phyloP scores from a whole-genome alignment of 306 rosid genomes.

The Rubus idaeus region DNA sequence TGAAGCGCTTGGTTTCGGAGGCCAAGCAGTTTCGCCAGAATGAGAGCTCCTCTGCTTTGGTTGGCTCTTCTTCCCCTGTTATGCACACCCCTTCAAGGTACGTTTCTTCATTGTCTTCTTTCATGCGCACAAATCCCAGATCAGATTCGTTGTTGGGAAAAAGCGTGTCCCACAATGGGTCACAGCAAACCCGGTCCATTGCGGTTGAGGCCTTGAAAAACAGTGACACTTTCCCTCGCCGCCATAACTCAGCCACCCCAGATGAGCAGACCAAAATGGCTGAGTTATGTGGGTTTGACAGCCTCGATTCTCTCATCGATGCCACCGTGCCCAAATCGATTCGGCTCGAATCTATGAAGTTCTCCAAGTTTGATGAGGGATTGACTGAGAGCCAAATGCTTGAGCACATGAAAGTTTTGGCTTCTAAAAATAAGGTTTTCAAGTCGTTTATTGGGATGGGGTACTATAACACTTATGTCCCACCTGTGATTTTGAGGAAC shows the following conservation, averaged over 20 bases:
- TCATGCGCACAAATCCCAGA: conserved; percentile 37
- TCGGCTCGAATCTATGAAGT: conserved; percentile 61
- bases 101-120: conserved; percentile 62
- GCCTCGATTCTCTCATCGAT: conserved; percentile 69
- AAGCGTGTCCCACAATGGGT: conserved; percentile 24
- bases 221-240: conserved; percentile 88
- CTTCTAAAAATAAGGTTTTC: conserved; percentile 74
- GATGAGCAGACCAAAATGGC: conserved; percentile 88
- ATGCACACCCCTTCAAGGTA: conserved; percentile 62
- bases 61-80: conserved; percentile 48
- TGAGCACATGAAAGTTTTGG: conserved; percentile 78
- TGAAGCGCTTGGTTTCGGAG: conserved; percentile 77
- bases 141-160: conserved; percentile 32
- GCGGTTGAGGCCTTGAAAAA: conserved; percentile 78
- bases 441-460: conserved; percentile 94
- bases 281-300: conserved; percentile 48
- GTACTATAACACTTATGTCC: conserved; percentile 85
- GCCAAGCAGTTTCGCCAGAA: conserved; percentile 63
- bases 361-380: conserved; percentile 79
- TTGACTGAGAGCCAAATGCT: conserved; percentile 88
- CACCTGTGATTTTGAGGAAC: conserved; percentile 93
- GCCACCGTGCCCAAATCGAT: conserved; percentile 96
- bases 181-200: conserved; percentile 64
- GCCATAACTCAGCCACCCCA: conserved; percentile 94
- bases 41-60: conserved; percentile 30